Percentiles rank a stretch among this genome's conserved stretches.
Conservation (phyloP, 495 filamentous ascomycete genomes). For the Staphylotrichum longicolle region DNA sequence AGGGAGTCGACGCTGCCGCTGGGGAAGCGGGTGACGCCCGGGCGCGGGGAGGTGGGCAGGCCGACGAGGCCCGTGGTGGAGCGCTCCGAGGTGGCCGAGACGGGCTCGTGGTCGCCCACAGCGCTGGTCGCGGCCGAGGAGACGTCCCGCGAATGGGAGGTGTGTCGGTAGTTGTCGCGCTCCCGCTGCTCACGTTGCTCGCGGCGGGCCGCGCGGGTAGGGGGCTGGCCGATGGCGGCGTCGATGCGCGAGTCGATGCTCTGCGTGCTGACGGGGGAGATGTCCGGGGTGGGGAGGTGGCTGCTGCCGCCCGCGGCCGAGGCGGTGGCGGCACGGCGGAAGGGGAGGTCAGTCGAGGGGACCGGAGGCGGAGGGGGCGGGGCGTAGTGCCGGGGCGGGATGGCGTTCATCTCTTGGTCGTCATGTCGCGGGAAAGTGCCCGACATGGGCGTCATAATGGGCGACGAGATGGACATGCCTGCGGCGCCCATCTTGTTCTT, state of each 20-base stretch:
- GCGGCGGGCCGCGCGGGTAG: conserved; percentile 18
- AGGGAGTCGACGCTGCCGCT: conserved; percentile 36
- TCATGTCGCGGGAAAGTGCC: conserved; percentile 49
- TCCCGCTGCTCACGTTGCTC: conserved; percentile 13
- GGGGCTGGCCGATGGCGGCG: conserved; percentile 29
- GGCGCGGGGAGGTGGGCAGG: conserved; percentile 48
- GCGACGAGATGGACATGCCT: conserved; percentile 52
- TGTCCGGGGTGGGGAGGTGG: conserved; percentile 46
- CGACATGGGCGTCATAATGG: conserved; percentile 56
- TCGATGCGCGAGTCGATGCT: conserved; percentile 51
- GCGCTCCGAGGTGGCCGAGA: conserved; percentile 43
- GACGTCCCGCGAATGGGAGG: conserved; percentile 36
- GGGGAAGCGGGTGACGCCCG: conserved; percentile 48
- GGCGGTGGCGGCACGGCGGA: conserved; percentile 30
- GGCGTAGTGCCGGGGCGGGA: conserved; percentile 50
- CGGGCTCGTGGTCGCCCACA: conserved; percentile 33
- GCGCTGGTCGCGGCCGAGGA: conserved; percentile 30
- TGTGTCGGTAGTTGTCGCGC: conserved; percentile 15
- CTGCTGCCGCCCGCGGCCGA: conserved; percentile 13
- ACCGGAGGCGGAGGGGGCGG: conserved; percentile 47
- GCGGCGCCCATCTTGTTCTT: conserved; percentile 41
- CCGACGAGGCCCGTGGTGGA: conserved; percentile 46
- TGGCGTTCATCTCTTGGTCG: conserved; percentile 50
- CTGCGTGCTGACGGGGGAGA: conserved; percentile 48
- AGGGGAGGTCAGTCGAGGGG: conserved; percentile 45